phyloP scores from a whole-genome alignment of 805 yeast species.

The Candida morakotiae region DNA sequence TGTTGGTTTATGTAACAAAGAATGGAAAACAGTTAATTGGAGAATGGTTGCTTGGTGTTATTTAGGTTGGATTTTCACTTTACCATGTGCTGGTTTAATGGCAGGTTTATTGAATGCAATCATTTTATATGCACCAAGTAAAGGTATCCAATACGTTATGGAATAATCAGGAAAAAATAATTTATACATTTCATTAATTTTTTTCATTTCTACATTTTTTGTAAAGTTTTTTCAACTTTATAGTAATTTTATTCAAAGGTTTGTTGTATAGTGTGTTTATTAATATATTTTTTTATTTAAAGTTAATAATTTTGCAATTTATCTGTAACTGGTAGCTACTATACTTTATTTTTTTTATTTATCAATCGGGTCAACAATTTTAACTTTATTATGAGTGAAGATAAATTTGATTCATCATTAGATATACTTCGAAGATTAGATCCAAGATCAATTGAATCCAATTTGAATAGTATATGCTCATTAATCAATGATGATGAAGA shows the following conservation, averaged over 20 bases:
- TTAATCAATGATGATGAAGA: constrained; percentile 35
- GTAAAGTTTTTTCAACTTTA: too few species aligned
- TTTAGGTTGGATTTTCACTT: constrained; percentile 67
- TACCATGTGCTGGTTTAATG: constrained; percentile 70
- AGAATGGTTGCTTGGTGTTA: constrained; percentile 71
- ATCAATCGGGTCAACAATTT: neutral
- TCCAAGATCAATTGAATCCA: constrained; percentile 30
- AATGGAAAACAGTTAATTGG: constrained; percentile 66
- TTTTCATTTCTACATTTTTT: neutral
- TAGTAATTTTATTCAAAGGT: too few species aligned
- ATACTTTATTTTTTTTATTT: neutral
- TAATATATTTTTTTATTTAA: neutral
- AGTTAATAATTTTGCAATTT: too few species aligned
- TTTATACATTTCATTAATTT: neutral
- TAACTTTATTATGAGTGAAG: constrained; percentile 28
- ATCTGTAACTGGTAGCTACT: too few species aligned
- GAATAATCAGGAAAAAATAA: neutral
- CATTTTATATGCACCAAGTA: constrained; percentile 58
- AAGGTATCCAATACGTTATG: constrained; percentile 25
- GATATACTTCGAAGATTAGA: constrained; percentile 39
- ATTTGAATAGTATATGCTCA: constrained; percentile 34
- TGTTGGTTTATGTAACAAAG: constrained; percentile 70
- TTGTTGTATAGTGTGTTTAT: too few species aligned
- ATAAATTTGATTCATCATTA: constrained; percentile 36
- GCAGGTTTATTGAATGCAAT: constrained; percentile 66